A percentile compares a stretch with the other conserved stretches of the same genome.
These are phyloP conservation scores for Flaveria ramosissima DNA, from an alignment of 129 eudicot genomes.

Conservation along the genomic window DNA sequence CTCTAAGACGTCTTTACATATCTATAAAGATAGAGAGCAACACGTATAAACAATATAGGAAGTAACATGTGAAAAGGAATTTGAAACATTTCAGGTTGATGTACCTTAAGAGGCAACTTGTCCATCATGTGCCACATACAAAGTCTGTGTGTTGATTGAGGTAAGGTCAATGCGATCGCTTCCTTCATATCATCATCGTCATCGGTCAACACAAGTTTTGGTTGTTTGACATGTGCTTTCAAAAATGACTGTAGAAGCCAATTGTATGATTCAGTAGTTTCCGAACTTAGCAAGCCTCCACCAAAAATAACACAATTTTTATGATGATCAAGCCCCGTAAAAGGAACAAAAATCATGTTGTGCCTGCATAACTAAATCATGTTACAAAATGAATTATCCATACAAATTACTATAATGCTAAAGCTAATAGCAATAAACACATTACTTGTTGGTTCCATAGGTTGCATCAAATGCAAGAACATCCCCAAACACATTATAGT, in stretches of 20 bases:
- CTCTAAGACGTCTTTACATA: not conserved
- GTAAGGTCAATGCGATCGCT: not conserved
- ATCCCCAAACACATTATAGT: not conserved
- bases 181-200: not conserved
- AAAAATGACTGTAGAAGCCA: not conserved
- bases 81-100: not conserved
- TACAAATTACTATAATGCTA: not conserved
- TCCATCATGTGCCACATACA: constrained; percentile 1
- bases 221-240: constrained; percentile 9
- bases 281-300: constrained; percentile 10
- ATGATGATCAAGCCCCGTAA: not conserved
- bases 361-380: not conserved
- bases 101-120: not conserved
- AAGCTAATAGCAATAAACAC: not conserved
- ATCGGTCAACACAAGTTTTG: not conserved
- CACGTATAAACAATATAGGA: not conserved
- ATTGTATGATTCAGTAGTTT: not conserved
- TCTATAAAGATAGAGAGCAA: not conserved
- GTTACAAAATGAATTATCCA: not conserved
- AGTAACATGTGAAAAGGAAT: not conserved
- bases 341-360: not conserved
- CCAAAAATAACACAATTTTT: not conserved
- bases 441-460: constrained; percentile 3
- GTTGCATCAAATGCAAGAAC: not conserved
- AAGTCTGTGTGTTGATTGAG: not conserved